Evolutionary conservation across 2,329 filamentous ascomycete genomes (phyloP).

Genomic region (Cladobotryum mycophilum): DNA sequence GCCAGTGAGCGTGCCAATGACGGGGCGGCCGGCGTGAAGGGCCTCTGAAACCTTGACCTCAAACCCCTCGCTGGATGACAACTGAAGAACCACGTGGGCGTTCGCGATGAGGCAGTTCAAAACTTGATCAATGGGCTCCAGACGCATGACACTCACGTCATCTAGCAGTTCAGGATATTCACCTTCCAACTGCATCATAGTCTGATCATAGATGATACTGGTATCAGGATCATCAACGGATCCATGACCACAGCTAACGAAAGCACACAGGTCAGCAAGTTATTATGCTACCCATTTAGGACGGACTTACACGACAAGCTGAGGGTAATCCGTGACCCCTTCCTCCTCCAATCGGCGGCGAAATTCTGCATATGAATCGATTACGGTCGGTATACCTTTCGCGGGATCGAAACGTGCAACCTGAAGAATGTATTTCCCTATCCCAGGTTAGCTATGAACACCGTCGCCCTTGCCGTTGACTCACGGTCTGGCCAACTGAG

Average conservation of each 20-base stretch:
- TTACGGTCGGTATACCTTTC: conserved; percentile 73
- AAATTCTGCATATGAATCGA: conserved; percentile 70
- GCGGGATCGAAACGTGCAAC: conserved; percentile 78
- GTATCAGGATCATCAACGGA: conserved; percentile 78
- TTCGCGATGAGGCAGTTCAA: conserved; percentile 71
- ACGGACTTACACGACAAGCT: conserved; percentile 57
- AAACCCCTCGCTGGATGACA: conserved; percentile 77
- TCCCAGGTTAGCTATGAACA: background rate
- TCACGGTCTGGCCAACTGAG: conserved; percentile 49
- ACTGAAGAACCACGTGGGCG: conserved; percentile 67
- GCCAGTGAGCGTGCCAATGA: conserved; percentile 70
- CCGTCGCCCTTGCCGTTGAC: conserved; percentile 4
- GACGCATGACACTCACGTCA: conserved; percentile 68
- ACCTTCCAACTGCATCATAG: conserved; percentile 59
- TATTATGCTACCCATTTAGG: too few species aligned
- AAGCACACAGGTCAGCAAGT: too few species aligned
- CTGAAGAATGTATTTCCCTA: conserved; percentile 68
- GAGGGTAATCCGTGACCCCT: conserved; percentile 45
- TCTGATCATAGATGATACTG: conserved; percentile 63
- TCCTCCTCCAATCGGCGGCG: conserved; percentile 52
- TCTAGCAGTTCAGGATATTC: conserved; percentile 55
- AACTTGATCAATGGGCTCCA: conserved; percentile 72
- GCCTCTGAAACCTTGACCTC: conserved; percentile 84
- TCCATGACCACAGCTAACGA: conserved; percentile 58
- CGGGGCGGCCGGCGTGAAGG: conserved; percentile 70